Conservation (phyloP, 225 moss, liverwort and hornwort species). For the Physcomitrium patens region DNA sequence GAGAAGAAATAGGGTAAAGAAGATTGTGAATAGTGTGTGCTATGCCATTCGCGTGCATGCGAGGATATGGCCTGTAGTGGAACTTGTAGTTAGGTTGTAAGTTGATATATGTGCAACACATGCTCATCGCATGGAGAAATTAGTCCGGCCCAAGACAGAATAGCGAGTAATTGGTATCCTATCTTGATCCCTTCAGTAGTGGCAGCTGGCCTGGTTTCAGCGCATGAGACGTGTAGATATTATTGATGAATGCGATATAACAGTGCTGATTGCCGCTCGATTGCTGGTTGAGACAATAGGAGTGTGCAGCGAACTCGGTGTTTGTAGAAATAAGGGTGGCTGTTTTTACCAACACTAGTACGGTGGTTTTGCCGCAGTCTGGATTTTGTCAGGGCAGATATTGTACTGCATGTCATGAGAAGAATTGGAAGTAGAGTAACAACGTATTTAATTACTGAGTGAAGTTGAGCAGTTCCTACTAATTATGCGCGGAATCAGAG, state of each 20-base stretch:
- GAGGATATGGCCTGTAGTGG: conserved; percentile 4
- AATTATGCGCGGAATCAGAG: neutral
- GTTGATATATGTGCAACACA: neutral
- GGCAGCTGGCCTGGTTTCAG: conserved; percentile 38
- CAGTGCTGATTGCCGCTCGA: conserved; percentile 2
- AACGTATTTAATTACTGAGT: conserved; percentile 10
- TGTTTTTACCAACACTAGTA: conserved; percentile 35
- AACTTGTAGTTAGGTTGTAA: conserved; percentile 11
- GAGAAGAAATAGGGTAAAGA: neutral
- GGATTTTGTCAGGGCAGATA: conserved; percentile 30
- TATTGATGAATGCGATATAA: conserved; percentile 38
- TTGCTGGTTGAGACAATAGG: conserved; percentile 20
- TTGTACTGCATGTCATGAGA: neutral
- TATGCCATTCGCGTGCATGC: neutral
- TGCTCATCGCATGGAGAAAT: conserved; percentile 34
- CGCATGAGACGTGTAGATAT: conserved; percentile 34
- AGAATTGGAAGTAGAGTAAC: neutral
- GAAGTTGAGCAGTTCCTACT: neutral
- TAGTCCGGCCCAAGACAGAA: conserved; percentile 40
- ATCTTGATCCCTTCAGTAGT: conserved; percentile 51
- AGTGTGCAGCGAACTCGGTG: neutral
- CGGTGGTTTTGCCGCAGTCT: conserved; percentile 48
- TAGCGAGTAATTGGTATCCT: conserved; percentile 29
- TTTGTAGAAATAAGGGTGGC: conserved; percentile 37
- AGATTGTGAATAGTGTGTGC: conserved; percentile 37